phyloP scores from a whole-genome alignment of 306 rosid genomes.

The Rosa chinensis region DNA sequence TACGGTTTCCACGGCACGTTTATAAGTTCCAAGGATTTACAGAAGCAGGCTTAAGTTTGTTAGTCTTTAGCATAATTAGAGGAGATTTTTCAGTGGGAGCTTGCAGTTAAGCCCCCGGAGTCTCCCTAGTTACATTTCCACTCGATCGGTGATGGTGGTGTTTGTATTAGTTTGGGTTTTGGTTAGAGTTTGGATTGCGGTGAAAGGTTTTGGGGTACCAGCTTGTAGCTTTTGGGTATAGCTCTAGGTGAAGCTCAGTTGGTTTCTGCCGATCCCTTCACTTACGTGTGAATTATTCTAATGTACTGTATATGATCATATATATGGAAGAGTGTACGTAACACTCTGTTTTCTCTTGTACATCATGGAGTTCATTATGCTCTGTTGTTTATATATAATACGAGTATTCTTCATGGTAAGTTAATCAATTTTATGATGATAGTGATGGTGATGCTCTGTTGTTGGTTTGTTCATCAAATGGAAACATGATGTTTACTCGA shows the following conservation, averaged over 20 bases:
- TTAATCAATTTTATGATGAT: neutral
- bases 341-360: constrained; percentile 3
- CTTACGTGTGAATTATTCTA: constrained; percentile 22
- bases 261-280: constrained; percentile 64
- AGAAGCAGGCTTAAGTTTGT: constrained; percentile 47
- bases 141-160: neutral
- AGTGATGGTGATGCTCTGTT: neutral
- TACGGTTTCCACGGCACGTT: constrained; percentile 97
- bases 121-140: constrained; percentile 36
- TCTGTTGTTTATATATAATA: neutral
- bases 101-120: constrained; percentile 77
- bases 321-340: neutral
- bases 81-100: constrained; percentile 79
- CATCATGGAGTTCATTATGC: neutral
- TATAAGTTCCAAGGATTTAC: constrained; percentile 56
- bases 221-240: constrained; percentile 73
- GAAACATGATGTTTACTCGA: too few species aligned
- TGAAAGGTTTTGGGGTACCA: constrained; percentile 59
- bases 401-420: neutral
- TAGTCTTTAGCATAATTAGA: constrained; percentile 13
- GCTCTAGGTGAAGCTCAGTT: constrained; percentile 83
- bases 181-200: constrained; percentile 17
- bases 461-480: too few species aligned
- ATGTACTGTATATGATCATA: constrained; percentile 18
- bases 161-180: constrained; percentile 9